Conservation (phyloP, 768 basidiomycete species). For the Lentinus tigrinus region DNA sequence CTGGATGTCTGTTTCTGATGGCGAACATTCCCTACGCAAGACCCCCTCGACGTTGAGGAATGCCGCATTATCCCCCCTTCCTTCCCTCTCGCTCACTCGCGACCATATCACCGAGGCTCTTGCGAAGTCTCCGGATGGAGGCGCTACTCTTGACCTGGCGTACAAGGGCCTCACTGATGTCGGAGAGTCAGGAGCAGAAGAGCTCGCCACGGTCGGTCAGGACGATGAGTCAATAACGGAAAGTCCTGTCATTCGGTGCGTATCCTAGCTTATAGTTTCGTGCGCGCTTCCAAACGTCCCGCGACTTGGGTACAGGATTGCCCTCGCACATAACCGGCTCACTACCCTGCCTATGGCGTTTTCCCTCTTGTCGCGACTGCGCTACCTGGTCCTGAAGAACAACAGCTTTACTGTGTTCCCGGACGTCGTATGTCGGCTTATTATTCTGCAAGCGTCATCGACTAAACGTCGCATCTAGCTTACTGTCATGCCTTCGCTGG, state of each 20-base stretch:
- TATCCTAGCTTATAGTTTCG: slow-evolving; percentile 14
- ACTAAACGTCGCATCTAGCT: slow-evolving; percentile 47
- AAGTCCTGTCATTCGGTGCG: slow-evolving; percentile 61
- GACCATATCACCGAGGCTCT: slow-evolving; percentile 67
- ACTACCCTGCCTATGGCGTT: slow-evolving; percentile 75
- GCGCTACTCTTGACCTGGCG: slow-evolving; percentile 82
- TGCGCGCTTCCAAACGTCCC: neutral
- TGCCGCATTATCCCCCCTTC: slow-evolving; percentile 23
- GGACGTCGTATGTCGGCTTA: slow-evolving; percentile 66
- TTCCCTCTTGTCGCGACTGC: slow-evolving; percentile 64
- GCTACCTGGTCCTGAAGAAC: slow-evolving; percentile 85
- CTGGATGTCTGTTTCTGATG: slow-evolving; percentile 19
- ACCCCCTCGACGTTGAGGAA: slow-evolving; percentile 15
- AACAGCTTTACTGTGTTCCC: slow-evolving; percentile 85
- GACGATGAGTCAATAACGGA: slow-evolving; percentile 46
- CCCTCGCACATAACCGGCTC: slow-evolving; percentile 83
- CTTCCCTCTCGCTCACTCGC: slow-evolving; percentile 47
- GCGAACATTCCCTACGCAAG: slow-evolving; percentile 18
- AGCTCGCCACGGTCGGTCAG: slow-evolving; percentile 64
- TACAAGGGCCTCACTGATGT: slow-evolving; percentile 78
- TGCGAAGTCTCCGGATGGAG: slow-evolving; percentile 66
- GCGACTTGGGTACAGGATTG: slow-evolving; percentile 67
- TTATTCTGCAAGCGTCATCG: neutral
- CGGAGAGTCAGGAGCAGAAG: slow-evolving; percentile 69
- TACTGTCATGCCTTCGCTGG: slow-evolving; percentile 80